A percentile compares a stretch with the other conserved stretches of the same genome.
phyloP scores from a whole-genome alignment of 2,329 filamentous ascomycete species.

The Aspergillus spinulosporus region DNA sequence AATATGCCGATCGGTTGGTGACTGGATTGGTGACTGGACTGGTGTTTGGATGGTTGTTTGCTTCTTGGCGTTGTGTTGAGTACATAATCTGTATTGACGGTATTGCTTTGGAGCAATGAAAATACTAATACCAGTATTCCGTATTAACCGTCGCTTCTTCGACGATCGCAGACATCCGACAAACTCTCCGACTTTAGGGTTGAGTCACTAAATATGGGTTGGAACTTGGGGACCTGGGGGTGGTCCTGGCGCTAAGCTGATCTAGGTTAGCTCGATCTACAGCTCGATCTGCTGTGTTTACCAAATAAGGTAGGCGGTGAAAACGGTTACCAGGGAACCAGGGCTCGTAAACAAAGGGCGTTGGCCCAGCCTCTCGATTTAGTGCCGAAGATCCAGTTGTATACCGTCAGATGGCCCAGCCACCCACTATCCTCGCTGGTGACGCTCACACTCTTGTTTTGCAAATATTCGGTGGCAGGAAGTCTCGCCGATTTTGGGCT shows the following conservation, averaged over 20 bases:
- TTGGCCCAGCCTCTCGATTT: conserved; percentile 45
- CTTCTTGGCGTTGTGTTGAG: not conserved
- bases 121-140: not conserved
- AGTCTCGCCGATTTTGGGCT: conserved; percentile 14
- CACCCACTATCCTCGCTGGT: conserved; percentile 29
- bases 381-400: conserved; percentile 9
- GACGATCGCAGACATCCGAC: too few species aligned
- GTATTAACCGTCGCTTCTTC: too few species aligned
- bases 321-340: conserved; percentile 38
- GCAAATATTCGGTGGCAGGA: conserved; percentile 17
- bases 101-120: not conserved
- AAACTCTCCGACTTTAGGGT: too few species aligned
- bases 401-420: conserved; percentile 30
- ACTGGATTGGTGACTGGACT: not conserved
- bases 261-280: conserved; percentile 17
- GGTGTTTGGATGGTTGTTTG: not conserved
- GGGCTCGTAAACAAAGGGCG: conserved; percentile 42
- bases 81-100: not conserved
- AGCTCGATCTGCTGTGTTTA: conserved; percentile 1
- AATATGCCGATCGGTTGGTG: not conserved
- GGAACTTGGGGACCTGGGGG: conserved; percentile 14
- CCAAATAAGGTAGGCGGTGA: conserved; percentile 31
- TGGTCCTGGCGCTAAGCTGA: conserved; percentile 9
- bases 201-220: not conserved
- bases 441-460: conserved; percentile 11